Base-by-base conservation (phyloP, 106 monocot genomes). In the Allium fistulosum region DNA sequence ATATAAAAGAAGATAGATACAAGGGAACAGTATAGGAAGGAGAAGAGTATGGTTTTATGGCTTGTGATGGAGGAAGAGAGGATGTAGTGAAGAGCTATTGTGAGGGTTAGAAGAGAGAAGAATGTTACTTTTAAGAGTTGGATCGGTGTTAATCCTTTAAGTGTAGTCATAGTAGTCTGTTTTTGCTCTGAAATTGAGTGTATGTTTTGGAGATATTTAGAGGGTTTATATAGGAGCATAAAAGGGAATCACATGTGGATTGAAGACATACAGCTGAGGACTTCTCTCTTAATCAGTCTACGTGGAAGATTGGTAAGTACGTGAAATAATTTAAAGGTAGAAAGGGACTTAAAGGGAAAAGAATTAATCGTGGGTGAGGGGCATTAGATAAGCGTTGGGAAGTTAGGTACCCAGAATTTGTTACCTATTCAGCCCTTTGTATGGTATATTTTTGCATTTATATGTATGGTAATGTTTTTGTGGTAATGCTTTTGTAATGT, bases 81-180 rank as follows among this genome's bases (percentile, higher is more conserved):
- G 62, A 77, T 16, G 66, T n/a, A 26, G 51, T 77, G 74, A 51
- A 74, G 57, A 17, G 77, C 48, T 3, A 84, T 66, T 17, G 77
- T 77, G n/a, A 85, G 74, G 45, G 77, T 37, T 59, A 84, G 66
- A 49, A 80, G 69, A 11, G 65, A 1, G 67, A 77, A 51, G 75
- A 85, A 72, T 37, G 75, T 62, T 48, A 51, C 47, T 27, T 78
- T 80, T 22, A 85, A 71, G 71, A 85, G 57, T 22, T 74, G 68
- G 53, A 46, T 68, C 26, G 57, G 68, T 53, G 55, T 68, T 68
- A 68, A 56, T 49, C 4, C 12, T 68, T 68, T 68, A 56, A 52
- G n/a, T 37, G 48, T 13, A 46, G 46, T 14, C 63, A 63, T 63
- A 9, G 4, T 26, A 11, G 27, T 27, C 10, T 61, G 26, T 7